phyloP scores from a whole-genome alignment of 2,329 filamentous ascomycete species.

The Phoma herbarum region DNA sequence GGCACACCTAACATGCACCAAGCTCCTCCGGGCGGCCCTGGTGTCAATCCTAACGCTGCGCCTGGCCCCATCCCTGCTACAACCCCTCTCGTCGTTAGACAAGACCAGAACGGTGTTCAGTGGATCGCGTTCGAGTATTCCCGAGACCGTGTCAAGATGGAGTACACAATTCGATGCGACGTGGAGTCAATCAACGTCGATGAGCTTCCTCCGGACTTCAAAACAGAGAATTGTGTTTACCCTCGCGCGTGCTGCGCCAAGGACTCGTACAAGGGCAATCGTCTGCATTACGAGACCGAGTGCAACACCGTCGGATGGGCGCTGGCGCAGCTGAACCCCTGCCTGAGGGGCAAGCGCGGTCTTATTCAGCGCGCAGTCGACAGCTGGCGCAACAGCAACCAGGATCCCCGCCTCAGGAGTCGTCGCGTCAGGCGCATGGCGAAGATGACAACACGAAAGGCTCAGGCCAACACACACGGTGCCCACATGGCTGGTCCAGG shows the following conservation, averaged over 20 bases:
- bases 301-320: conserved; percentile 99
- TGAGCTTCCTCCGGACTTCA: conserved; percentile 85
- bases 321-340: conserved; percentile 89
- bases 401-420: conserved; percentile 89
- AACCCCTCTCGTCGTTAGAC: conserved; percentile 89
- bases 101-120: conserved; percentile 95
- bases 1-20: conserved; percentile 54
- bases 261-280: conserved; percentile 95
- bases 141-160: conserved; percentile 96
- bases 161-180: conserved; percentile 97
- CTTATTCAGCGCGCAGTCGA: conserved; percentile 97
- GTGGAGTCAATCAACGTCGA: conserved; percentile 96
- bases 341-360: conserved; percentile 89
- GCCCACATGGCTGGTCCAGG: conserved; percentile 74
- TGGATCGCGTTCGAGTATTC: conserved; percentile 99
- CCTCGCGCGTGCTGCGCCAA: conserved; percentile 93
- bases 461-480: conserved; percentile 66
- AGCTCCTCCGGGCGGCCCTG: conserved; percentile 52
- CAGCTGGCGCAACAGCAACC: conserved; percentile 99
- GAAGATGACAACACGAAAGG: conserved; percentile 90
- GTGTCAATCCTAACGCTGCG: conserved; percentile 86
- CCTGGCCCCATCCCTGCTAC: conserved; percentile 97
- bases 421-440: conserved; percentile 92
- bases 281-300: conserved; percentile 95
- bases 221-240: conserved; percentile 98